Conservation (phyloP, 148 eudicot species). For the Pharnaceum exiguum region DNA sequence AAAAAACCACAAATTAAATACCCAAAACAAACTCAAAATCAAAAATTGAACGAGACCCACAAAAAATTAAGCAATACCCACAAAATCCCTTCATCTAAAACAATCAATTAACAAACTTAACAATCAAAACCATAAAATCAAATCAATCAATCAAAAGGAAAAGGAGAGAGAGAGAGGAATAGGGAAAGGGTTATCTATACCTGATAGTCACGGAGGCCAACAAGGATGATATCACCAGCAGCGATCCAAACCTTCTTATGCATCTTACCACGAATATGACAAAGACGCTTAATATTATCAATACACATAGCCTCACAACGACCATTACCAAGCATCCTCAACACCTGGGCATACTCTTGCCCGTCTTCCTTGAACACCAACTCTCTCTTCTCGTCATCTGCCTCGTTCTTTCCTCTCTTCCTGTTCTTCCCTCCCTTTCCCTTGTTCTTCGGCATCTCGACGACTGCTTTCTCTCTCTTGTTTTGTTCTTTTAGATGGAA, state of each 20-base stretch:
- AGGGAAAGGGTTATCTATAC: conserved; percentile 9
- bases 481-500: neutral
- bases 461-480: conserved; percentile 25
- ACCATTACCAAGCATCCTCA: conserved; percentile 84
- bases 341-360: conserved; percentile 79
- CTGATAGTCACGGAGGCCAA: conserved; percentile 89
- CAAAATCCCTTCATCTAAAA: too few relatives aligned
- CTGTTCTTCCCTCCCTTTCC: conserved; percentile 97
- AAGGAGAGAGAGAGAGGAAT: neutral
- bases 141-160: neutral
- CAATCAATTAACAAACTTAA: neutral
- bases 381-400: conserved; percentile 85
- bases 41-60: neutral
- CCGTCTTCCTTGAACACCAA: conserved; percentile 88
- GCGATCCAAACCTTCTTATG: conserved; percentile 96
- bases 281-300: conserved; percentile 66
- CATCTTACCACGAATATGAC: conserved; percentile 94
- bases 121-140: neutral
- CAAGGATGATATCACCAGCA: conserved; percentile 81
- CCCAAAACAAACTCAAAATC: neutral
- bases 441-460: conserved; percentile 98
- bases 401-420: conserved; percentile 92
- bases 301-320: conserved; percentile 75
- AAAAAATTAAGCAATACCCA: neutral
- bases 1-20: neutral